Evolutionary conservation across 495 filamentous ascomycete genomes (phyloP), one percentile per base, ranked within the genome.

Genomic region (Jackrogersella multiformis): DNA sequence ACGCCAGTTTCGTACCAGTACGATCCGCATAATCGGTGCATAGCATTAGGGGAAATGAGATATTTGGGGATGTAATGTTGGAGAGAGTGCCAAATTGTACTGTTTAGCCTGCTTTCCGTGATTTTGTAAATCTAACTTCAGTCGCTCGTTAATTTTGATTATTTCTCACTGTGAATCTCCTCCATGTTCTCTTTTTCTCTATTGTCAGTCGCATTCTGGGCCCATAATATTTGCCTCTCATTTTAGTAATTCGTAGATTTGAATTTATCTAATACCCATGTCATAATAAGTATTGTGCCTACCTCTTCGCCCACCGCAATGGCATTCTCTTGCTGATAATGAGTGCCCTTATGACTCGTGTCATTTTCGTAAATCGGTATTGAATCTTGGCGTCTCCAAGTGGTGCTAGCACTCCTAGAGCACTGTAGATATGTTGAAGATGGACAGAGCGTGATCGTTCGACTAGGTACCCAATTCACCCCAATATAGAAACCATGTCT

Each of bases 61-160:
- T 73, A 71, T 75, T 61, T 66, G 46, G 68, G 58, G 64, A 38
- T 69, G 67, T 75, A 71, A 71, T 71, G 71, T 70, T 73, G 65
- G 28, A 49, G 67, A 64, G 68, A 69, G 63, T 71, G 68, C 61
- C 58, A 59, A 56, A 58, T 61, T 66, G 68, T 70, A 61, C 34
- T 64, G 61, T 54, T 39, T 66, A 75, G 68, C 59, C 68, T 73
- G 60, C 39, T 73, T 68, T 60, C 32, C 38, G 26, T 69, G 55
- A 56, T 66, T 67, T 59, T 52, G 66, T 38, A 69, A 71, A 64
- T 69, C 70, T 21, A 75, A 75, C 73, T 73, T 69, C 12, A 65
- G 70, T 75, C 73, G 60, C 68, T 75, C 73, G 60, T 71, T 75
- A 64, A 60, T 15, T 35, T 24, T 24, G 8, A 12, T 8, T 51